phyloP scores from a whole-genome alignment of 2,329 filamentous ascomycete genomes.

The Acarospora socialis region DNA sequence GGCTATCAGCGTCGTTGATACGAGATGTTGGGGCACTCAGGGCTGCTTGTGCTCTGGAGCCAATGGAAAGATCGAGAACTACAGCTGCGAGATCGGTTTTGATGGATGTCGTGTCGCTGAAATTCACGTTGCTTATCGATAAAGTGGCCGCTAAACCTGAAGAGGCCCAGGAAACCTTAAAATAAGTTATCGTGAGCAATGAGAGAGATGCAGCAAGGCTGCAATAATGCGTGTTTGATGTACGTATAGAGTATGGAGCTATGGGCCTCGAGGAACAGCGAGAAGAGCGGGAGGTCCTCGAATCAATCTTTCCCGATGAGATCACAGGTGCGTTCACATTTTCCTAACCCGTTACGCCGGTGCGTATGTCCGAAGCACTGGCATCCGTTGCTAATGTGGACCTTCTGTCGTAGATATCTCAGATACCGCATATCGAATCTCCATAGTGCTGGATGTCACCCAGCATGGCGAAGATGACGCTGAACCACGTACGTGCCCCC shows the following conservation, averaged over 20 bases:
- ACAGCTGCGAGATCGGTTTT: no score
- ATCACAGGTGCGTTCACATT: slow-evolving; percentile 55
- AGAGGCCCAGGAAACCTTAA: no score
- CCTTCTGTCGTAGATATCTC: slow-evolving; percentile 72
- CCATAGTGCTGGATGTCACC: slow-evolving; percentile 66
- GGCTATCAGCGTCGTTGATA: no score
- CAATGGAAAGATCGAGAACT: no score
- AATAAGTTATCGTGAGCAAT: no score
- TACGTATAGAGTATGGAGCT: slow-evolving; percentile 14
- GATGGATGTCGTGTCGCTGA: no score
- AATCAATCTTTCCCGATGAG: slow-evolving; percentile 96
- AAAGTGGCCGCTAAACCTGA: no score
- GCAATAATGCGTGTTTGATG: no score
- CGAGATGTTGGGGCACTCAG: no score
- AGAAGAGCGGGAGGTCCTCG: slow-evolving; percentile 93
- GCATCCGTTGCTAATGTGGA: slow-evolving; percentile 3
- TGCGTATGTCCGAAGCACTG: slow-evolving; percentile 2
- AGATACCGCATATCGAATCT: slow-evolving; percentile 76
- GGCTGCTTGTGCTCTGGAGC: no score
- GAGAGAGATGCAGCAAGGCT: no score
- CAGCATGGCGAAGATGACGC: slow-evolving; percentile 47
- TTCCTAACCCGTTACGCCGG: not conserved
- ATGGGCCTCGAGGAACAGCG: slow-evolving; percentile 66
- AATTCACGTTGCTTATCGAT: no score
- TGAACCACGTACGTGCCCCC: slow-evolving; percentile 38